Evolutionary conservation across 768 basidiomycete species (phyloP), one percentile per base, ranked within the genome.

Genomic region (Suillus spraguei): DNA sequence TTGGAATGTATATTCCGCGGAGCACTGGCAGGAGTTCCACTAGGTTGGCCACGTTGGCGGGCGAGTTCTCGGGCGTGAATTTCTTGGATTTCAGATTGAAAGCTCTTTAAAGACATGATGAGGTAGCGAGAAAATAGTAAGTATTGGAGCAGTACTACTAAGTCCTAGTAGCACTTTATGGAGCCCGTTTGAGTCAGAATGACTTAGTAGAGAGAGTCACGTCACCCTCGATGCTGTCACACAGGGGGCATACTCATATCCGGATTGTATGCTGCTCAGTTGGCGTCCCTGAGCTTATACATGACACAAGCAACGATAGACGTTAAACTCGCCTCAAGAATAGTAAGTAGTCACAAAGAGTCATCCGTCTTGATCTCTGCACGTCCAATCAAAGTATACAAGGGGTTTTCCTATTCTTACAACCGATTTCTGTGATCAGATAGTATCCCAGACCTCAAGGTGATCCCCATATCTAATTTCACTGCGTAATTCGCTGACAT

Each of bases 31-130:
- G 17, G 1, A 20, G 24, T 11, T 28, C 24, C 39, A 60, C 55
- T 53, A 53, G 64, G 69, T 72, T 64, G 68, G 55, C 35, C 74
- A 46, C 89, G 84, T 66, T 91, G 87, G 74, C 84, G 91, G 36
- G 82, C 77, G 52, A 85, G 77, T 75, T 92, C 90, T 58, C 87
- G 85, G 67, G 83, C 80, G 63, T 87, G 85, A 69, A 92, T 89
- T 67, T 90, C 85, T 65, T 92, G 87, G 65, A 93, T 94, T 76
- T 92, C 90, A 69, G 76, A 82, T 74, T 94, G 91, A 67, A 79
- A 79, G 64, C 64, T 74, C 44, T 69, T 71, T 56, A 79, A 67
- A 22, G 74, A 69, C 77, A 79, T 78, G 41, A 5, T 28, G 16
- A 32, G 24, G 41, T 39, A 17, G 16, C 24, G 16, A 10, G 55